phyloP scores from a whole-genome alignment of 306 rosid genomes.

The Rubus idaeus region DNA sequence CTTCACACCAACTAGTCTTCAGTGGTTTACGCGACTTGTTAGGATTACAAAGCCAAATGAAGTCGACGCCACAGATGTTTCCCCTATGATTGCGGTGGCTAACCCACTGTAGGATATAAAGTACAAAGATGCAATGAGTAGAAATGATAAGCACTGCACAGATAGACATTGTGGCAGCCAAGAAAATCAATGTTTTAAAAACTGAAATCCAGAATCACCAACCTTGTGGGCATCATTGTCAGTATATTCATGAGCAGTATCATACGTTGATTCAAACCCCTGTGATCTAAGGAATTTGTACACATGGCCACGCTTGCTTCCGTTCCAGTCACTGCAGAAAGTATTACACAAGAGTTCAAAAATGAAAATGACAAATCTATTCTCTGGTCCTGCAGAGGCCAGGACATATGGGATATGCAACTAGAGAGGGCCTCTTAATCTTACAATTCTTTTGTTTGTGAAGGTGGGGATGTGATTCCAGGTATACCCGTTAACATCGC shows the following conservation, averaged over 20 bases:
- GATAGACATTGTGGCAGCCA: neutral
- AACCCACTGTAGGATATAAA: constrained; percentile 71
- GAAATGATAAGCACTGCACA: neutral
- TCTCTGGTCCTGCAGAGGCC: neutral
- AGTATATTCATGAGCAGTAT: constrained; percentile 70
- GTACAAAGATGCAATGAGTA: neutral
- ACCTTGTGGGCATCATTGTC: constrained; percentile 92
- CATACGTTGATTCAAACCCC: constrained; percentile 95
- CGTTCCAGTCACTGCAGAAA: constrained; percentile 90
- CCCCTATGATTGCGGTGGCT: constrained; percentile 98
- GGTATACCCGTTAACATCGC: constrained; percentile 22
- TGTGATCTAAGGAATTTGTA: constrained; percentile 89
- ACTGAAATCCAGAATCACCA: constrained; percentile 10
- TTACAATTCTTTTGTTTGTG: neutral
- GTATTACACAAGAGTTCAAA: neutral
- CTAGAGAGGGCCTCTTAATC: neutral
- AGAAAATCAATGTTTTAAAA: neutral
- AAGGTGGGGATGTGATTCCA: neutral
- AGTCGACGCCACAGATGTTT: constrained; percentile 94
- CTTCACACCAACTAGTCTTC: constrained; percentile 92
- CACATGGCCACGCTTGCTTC: constrained; percentile 94
- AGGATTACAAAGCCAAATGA: constrained; percentile 97
- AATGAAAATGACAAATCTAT: neutral
- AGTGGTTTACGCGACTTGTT: constrained; percentile 69
- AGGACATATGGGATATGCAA: neutral